These are phyloP conservation scores for Colletotrichum sidae DNA, from an alignment of 2,329 filamentous ascomycete genomes.

Conservation along the genomic window DNA sequence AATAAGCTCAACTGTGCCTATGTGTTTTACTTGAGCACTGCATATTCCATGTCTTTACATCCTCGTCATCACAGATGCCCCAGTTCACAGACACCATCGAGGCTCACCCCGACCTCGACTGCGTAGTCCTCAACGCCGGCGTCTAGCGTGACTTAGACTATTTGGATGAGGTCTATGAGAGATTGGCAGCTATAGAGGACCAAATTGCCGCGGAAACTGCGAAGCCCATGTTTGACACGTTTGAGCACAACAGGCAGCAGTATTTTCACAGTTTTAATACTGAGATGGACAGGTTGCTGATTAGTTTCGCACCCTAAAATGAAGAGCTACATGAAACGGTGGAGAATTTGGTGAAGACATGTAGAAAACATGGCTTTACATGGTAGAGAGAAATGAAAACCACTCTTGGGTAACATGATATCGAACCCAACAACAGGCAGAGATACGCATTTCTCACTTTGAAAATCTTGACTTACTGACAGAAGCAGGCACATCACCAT, in stretches of 20 bases:
- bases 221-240: slow-evolving; percentile 17
- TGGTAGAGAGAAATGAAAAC: no score
- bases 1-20: not conserved
- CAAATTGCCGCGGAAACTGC: slow-evolving; percentile 5
- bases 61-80: not conserved
- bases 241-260: slow-evolving; percentile 15
- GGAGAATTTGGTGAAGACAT: no score
- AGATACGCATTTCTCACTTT: no score
- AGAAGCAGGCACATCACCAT: no score
- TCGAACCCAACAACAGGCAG: no score
- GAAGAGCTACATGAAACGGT: not conserved
- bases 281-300: slow-evolving; percentile 8
- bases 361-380: no score
- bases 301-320: slow-evolving; percentile 42
- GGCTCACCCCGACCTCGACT: not conserved
- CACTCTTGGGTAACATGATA: no score
- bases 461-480: no score
- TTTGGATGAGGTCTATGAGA: slow-evolving; percentile 53
- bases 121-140: no score
- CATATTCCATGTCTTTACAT: not conserved
- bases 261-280: slow-evolving; percentile 11
- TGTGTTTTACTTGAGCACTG: no score
- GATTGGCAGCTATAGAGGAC: no score
- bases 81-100: slow-evolving; percentile 35
- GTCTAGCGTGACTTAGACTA: no score